Evolutionary conservation across 345 rosid genomes (phyloP), one percentile per base, ranked within the genome.

Genomic region (Turnera subulata): DNA sequence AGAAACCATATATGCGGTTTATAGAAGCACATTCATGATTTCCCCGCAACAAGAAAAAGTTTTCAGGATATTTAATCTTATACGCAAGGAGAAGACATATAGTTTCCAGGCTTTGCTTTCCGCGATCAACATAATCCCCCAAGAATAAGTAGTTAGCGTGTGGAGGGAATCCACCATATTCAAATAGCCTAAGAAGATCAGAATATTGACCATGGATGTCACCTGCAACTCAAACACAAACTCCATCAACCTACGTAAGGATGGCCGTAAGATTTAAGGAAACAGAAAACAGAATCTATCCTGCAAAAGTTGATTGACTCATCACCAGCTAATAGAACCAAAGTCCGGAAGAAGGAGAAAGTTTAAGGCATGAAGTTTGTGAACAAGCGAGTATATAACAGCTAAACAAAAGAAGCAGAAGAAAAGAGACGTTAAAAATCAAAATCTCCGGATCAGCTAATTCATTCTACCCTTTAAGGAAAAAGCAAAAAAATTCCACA

Each of bases 1-100:
- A 91, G 25, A 91, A 91, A 23, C 97, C 97, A 35, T 91, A 91
- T 55, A 91, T 78, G 18, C 90, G 89, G 66, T 88, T 91, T 29
- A 88, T 76, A 2, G 96, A 84, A 6, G 92, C 91, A 64, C 97
- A 83, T 64, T 88, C 96, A 21, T 88, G 97, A 80, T 91, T 91
- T 66, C 97, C 96, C 69, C 96, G 73, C 54, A 91, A 66, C 38
- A 91, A 89, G 56, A 85, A 88, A 63, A 91, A 80, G 70, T 82
- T 88, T 40, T 80, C 79, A 20, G 97, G 90, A 58, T 75, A 91
- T 55, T 84, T 88, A 58, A 91, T 81, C 75, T 91, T 91, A 60
- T 80, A 91, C 8, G 96, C 94, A 5, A 91, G 81, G 53, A 91
- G 84, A 58, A 91, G 89, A 63, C 98, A 85, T 65, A 85, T 91